These are phyloP conservation scores for Kazachstania sp. DNA, from an alignment of 1,139 yeast genomes.

Conservation along the genomic window DNA sequence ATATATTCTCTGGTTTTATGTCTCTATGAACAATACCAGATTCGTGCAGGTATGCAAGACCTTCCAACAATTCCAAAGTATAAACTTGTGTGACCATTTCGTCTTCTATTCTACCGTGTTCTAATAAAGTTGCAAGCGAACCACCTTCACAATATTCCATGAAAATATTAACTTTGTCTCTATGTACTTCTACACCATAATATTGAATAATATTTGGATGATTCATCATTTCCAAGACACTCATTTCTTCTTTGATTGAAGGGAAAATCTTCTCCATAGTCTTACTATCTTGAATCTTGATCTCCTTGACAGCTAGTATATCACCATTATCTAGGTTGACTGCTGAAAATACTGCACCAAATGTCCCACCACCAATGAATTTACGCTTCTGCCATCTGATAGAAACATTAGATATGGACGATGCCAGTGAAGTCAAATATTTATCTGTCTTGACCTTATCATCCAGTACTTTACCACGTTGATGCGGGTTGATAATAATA, in stretches of 20 bases:
- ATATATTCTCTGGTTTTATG: conserved; percentile 89
- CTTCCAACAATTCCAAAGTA: conserved; percentile 88
- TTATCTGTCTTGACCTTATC: conserved; percentile 82
- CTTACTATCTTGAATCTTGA: conserved; percentile 81
- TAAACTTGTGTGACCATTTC: conserved; percentile 89
- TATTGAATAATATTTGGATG: conserved; percentile 96
- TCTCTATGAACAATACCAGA: conserved; percentile 96
- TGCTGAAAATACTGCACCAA: conserved; percentile 90
- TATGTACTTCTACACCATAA: conserved; percentile 93
- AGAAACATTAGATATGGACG: conserved; percentile 82
- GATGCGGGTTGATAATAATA: conserved; percentile 25
- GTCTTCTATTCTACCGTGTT: conserved; percentile 91
- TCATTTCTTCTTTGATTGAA: conserved; percentile 90
- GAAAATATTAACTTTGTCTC: conserved; percentile 89
- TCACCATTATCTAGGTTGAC: conserved; percentile 92
- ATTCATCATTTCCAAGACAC: conserved; percentile 84
- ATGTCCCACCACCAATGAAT: conserved; percentile 90
- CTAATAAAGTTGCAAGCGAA: conserved; percentile 72
- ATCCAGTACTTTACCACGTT: conserved; percentile 84
- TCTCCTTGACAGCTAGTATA: conserved; percentile 94
- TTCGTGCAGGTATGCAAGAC: conserved; percentile 87
- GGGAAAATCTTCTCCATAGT: conserved; percentile 81
- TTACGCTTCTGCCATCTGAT: conserved; percentile 97
- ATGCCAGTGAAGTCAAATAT: conserved; percentile 75
- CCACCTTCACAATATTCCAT: conserved; percentile 99